Base-by-base conservation (phyloP, 306 rosid species). In the Vigna nakashimae region DNA sequence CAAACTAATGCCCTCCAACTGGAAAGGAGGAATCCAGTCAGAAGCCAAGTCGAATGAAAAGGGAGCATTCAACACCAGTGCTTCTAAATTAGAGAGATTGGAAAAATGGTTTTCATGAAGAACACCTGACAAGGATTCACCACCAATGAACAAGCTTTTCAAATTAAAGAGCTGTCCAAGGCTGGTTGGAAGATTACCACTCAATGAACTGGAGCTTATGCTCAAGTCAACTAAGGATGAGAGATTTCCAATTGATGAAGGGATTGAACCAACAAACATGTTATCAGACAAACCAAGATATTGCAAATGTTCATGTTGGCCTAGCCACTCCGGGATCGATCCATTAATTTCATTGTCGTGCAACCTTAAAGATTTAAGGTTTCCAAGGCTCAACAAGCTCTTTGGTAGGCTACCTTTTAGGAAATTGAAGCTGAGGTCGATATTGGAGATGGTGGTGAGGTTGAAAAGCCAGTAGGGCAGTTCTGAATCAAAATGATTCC, bases 1-100 rank as follows among this genome's bases (percentile, higher is more conserved):
- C 30, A 45, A 14, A 9, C 4, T 1, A 0, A 83, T 18, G 18
- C 10, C 17, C 2, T 7, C 0, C 16, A 78, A 77, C 26, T 78
- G 83, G 48, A 83, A 83, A 65, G 73, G 86, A 18, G 83, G 83
- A 55, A 59, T 63, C 83, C 86, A 78, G 2, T 64, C 4, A 12
- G 70, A 50, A 76, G 57, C 20, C 9, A 82, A 43, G 11, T 73
- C 69, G 50, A 73, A 78, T 30, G 66, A 0, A 49, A 78, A 40
- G 26, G 53, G 14, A n/a, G 82, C 65, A n/a, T 34, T 14, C 59
- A 72, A 9, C 15, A 48, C 11, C 0, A 82, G 7, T 12, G 2
- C 0, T 67, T 59, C 26, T 50, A 78, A 66, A 1, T 22, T 66
- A 4, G 67, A 57, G 5, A 82, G 76, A 2, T 51, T 58, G 59